Conservation (phyloP, 192 early-diverging fungal genomes). For the Coemansia sp. region DNA sequence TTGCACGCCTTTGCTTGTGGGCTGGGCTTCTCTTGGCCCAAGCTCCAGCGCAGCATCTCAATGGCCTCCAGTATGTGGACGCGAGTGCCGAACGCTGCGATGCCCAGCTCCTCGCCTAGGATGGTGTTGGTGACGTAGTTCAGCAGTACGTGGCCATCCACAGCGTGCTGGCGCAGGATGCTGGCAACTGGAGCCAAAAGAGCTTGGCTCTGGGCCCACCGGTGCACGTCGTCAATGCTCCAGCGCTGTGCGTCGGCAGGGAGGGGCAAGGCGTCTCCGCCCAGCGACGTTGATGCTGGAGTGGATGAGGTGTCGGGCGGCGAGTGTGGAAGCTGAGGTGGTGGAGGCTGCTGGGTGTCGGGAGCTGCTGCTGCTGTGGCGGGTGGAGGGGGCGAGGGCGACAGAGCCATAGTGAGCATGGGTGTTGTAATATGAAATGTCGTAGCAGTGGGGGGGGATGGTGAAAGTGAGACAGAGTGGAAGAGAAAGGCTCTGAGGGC, state of each 20-base stretch:
- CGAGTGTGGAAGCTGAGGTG: slow-evolving; percentile 8
- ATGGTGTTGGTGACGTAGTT: slow-evolving; percentile 53
- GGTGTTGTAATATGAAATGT: background rate
- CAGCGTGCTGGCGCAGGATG: slow-evolving; percentile 42
- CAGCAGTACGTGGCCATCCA: slow-evolving; percentile 51
- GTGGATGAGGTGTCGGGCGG: slow-evolving; percentile 8
- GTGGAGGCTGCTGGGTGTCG: background rate
- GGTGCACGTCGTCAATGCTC: slow-evolving; percentile 42
- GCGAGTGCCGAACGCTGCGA: slow-evolving; percentile 48
- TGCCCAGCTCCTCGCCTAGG: slow-evolving; percentile 51
- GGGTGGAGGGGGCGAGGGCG: slow-evolving; percentile 10
- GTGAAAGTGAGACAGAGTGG: background rate
- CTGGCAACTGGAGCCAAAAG: slow-evolving; percentile 22
- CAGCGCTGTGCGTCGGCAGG: slow-evolving; percentile 28
- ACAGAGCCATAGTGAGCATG: slow-evolving; percentile 5
- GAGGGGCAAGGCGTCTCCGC: background rate
- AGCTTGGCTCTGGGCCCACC: slow-evolving; percentile 32
- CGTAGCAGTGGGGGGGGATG: too few species aligned
- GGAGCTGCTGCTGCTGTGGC: background rate
- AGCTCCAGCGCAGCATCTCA: slow-evolving; percentile 48
- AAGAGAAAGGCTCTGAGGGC: background rate
- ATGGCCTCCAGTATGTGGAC: slow-evolving; percentile 51
- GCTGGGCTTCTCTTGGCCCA: slow-evolving; percentile 10
- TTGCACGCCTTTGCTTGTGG: background rate
- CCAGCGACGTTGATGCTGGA: background rate